A percentile compares a stretch with the other conserved stretches of the same genome.
Conservation (phyloP, 768 basidiomycete species). For the Hysterangium stoloniferum region DNA sequence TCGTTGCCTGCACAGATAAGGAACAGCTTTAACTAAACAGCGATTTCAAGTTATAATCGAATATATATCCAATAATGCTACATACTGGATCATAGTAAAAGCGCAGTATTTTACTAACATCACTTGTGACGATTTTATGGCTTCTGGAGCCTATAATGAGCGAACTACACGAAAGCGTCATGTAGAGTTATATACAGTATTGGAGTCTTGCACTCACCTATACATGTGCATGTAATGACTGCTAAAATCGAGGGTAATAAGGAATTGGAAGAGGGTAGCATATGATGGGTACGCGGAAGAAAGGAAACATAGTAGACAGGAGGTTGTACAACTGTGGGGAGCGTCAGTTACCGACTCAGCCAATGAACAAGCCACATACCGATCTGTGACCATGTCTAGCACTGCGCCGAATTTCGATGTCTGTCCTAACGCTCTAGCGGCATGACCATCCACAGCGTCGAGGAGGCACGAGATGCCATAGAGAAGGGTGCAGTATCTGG, state of each 20-base stretch:
- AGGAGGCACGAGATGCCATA: slow-evolving; percentile 89
- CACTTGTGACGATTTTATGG: slow-evolving; percentile 88
- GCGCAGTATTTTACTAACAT: slow-evolving; percentile 88
- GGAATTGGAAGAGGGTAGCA: slow-evolving; percentile 83
- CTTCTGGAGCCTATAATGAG: slow-evolving; percentile 89
- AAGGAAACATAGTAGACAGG: slow-evolving; percentile 90
- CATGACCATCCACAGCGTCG: slow-evolving; percentile 93
- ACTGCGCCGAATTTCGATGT: slow-evolving; percentile 97
- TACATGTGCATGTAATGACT: slow-evolving; percentile 99
- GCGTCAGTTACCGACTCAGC: not conserved
- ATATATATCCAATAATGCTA: slow-evolving; percentile 12
- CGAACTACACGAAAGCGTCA: slow-evolving; percentile 45
- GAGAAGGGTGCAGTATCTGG: slow-evolving; percentile 81
- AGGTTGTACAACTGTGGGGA: slow-evolving; percentile 81
- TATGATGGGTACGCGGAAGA: slow-evolving; percentile 82
- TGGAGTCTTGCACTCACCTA: slow-evolving; percentile 50
- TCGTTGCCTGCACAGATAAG: slow-evolving; percentile 93
- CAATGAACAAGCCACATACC: slow-evolving; percentile 42
- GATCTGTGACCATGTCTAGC: slow-evolving; percentile 97
- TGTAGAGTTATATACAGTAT: not conserved
- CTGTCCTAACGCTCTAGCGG: slow-evolving; percentile 81
- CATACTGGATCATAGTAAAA: slow-evolving; percentile 90
- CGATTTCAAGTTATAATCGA: not conserved
- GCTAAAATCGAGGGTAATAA: slow-evolving; percentile 95
- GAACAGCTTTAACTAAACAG: slow-evolving; percentile 70